phyloP scores from a whole-genome alignment of 331 rosid species.

The Erythrophleum ivorense region DNA sequence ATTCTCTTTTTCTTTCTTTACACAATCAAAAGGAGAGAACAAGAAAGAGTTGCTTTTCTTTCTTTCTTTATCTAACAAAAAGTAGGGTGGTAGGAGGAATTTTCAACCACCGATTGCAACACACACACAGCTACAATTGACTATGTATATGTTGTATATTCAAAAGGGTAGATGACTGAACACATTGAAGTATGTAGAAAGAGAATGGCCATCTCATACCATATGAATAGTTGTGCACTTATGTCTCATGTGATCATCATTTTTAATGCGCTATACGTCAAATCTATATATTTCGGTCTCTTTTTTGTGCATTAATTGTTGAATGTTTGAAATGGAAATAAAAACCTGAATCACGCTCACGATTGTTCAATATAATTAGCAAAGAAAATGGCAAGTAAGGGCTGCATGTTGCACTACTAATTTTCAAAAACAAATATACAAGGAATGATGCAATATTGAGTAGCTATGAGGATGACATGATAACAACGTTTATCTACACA shows the following conservation, averaged over 20 bases:
- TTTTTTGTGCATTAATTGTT: not conserved
- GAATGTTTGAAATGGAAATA: not conserved
- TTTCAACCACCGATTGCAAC: not conserved
- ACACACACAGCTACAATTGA: not conserved
- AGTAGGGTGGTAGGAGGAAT: not conserved
- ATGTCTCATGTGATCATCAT: not conserved
- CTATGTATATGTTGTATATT: not conserved
- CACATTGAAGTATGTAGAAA: not conserved
- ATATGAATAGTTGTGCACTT: no score
- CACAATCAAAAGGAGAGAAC: no score
- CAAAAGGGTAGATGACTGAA: not conserved
- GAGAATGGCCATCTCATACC: no score
- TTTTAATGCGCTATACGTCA: not conserved
- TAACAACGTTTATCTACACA: slow-evolving; percentile 25
- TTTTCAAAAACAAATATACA: not conserved
- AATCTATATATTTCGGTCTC: not conserved
- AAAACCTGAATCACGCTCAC: no score
- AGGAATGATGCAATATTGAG: slow-evolving; percentile 34
- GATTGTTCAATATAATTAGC: not conserved
- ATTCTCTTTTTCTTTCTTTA: no score
- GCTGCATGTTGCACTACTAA: not conserved
- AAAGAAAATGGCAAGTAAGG: not conserved
- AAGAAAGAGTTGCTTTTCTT: not conserved
- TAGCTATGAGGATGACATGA: slow-evolving; percentile 27
- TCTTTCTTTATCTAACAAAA: not conserved